Evolutionary conservation across 2,329 filamentous ascomycete genomes (phyloP), one percentile per base, ranked within the genome.

Genomic region (Fusarium torulosum): DNA sequence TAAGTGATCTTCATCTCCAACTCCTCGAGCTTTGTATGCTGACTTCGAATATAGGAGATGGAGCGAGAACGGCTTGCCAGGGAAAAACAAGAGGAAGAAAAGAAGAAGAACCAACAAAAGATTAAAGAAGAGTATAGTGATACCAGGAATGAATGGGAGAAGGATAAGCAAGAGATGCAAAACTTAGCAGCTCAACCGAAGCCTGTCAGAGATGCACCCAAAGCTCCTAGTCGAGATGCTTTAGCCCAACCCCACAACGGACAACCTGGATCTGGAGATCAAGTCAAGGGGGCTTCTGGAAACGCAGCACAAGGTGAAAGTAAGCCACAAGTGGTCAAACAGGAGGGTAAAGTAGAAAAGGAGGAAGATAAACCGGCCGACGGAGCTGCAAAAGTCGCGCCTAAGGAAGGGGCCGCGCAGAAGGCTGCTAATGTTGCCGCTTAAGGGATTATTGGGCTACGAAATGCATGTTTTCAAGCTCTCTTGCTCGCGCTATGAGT

Each of bases 121-220:
- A 88, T 96, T 63, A 91, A 95, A 73, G 89, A 93, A 54, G 85
- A 91, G 46, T 97, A 96, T 75, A 88, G 91, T 50, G 91, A 95
- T 67, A 83, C 91, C 27, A 90, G 87, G 65, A 84, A 83, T 42
- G 91, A 97, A 76, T 97, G 94, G 93, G 92, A 96, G 75, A 91
- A 94, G 78, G 95, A 97, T 77, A 96, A 96, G 81, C 85, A 89
- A 7, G 88, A 90, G 38, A 90, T 97, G 72, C 86, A 91, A 69
- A 86, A 92, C 63, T 82, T 92, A 53, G 86, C 66, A 54, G 60
- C 69, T 29, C 63, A 75, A 47, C 70, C 71, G 40, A 65, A 56
- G 21, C 42, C 52, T 17, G 49, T 44, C 41, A 59, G 67, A 19
- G 63, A 64, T 17, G 45, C 53, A 45, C 67, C 47, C 33, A 67